These are phyloP conservation scores for Tolypocladium amazonense DNA, from an alignment of 2,329 filamentous ascomycete species.

Conservation along the genomic window DNA sequence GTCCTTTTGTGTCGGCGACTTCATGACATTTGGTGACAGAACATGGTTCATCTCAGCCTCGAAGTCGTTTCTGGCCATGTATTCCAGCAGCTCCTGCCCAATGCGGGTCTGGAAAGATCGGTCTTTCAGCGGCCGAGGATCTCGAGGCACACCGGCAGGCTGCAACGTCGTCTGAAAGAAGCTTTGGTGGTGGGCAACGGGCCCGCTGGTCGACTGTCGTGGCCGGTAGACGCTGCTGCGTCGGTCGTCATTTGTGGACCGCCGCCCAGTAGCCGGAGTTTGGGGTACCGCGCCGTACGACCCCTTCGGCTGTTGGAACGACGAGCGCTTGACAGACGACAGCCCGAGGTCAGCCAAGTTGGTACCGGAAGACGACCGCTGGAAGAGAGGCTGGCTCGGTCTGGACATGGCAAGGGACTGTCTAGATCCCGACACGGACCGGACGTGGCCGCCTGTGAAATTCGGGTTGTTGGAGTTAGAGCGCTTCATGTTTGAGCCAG, in stretches of 20 bases:
- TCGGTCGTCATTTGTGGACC: slow-evolving; percentile 45
- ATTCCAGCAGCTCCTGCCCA: slow-evolving; percentile 83
- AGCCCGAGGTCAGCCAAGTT: slow-evolving; percentile 72
- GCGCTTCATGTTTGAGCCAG: slow-evolving; percentile 88
- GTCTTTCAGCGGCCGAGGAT: slow-evolving; percentile 80
- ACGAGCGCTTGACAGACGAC: slow-evolving; percentile 76
- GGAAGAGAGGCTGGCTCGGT: slow-evolving; percentile 79
- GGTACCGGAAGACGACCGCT: slow-evolving; percentile 71
- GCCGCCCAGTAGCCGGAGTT: slow-evolving; percentile 45
- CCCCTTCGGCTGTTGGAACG: slow-evolving; percentile 65
- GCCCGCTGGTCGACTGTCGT: slow-evolving; percentile 57
- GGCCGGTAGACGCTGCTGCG: slow-evolving; percentile 74
- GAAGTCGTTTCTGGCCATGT: slow-evolving; percentile 86
- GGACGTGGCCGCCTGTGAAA: slow-evolving; percentile 59
- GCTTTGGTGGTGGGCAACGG: slow-evolving; percentile 64
- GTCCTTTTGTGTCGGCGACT: slow-evolving; percentile 93
- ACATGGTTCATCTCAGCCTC: slow-evolving; percentile 96
- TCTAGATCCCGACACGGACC: slow-evolving; percentile 72
- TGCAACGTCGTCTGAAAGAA: slow-evolving; percentile 87
- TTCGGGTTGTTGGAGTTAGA: slow-evolving; percentile 66
- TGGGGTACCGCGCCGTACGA: slow-evolving; percentile 8
- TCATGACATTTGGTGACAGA: slow-evolving; percentile 81
- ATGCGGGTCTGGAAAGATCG: slow-evolving; percentile 70
- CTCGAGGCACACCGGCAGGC: slow-evolving; percentile 70
- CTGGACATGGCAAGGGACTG: slow-evolving; percentile 78